Evolutionary conservation across 306 rosid species (phyloP).

Genomic region (Dalbergia cochinchinensis): DNA sequence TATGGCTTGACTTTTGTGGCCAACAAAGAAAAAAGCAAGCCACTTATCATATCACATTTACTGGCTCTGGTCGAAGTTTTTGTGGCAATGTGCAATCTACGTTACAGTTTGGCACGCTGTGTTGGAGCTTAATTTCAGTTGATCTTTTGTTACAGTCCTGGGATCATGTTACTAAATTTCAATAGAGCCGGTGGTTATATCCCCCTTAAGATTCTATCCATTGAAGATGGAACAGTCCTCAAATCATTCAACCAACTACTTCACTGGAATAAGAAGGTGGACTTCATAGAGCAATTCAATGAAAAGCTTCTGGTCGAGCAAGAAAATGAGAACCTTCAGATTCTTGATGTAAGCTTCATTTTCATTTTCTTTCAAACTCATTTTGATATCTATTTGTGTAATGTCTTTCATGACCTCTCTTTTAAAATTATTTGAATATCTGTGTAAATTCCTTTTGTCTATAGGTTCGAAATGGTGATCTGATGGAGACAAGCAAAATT

Average conservation of each 20-base stretch:
- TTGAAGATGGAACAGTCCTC: conserved; percentile 94
- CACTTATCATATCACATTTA: too few relatives aligned
- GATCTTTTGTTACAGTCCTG: conserved; percentile 68
- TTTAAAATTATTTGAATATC: conserved; percentile 22
- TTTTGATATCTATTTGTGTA: conserved; percentile 2
- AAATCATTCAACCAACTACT: conserved; percentile 89
- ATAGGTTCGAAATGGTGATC: conserved; percentile 82
- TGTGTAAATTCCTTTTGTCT: conserved; percentile 15
- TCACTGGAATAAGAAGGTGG: conserved; percentile 90
- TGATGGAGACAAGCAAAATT: conserved; percentile 73
- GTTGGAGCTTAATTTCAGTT: conserved; percentile 16
- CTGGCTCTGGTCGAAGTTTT: conserved; percentile 24
- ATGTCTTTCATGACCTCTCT: not conserved
- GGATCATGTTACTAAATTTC: conserved; percentile 87
- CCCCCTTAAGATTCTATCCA: conserved; percentile 90
- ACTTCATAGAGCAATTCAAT: conserved; percentile 95
- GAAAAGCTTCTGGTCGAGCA: conserved; percentile 98
- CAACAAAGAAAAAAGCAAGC: too few relatives aligned
- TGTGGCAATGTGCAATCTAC: not conserved
- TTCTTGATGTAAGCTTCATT: conserved; percentile 75
- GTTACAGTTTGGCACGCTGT: conserved; percentile 10
- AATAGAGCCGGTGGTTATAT: conserved; percentile 76
- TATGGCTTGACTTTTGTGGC: too few relatives aligned
- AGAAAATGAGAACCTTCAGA: conserved; percentile 96
- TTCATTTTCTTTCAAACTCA: not conserved